Evolutionary conservation across 768 basidiomycete genomes (phyloP), one percentile per base, ranked within the genome.

Genomic region (Russula sp.): DNA sequence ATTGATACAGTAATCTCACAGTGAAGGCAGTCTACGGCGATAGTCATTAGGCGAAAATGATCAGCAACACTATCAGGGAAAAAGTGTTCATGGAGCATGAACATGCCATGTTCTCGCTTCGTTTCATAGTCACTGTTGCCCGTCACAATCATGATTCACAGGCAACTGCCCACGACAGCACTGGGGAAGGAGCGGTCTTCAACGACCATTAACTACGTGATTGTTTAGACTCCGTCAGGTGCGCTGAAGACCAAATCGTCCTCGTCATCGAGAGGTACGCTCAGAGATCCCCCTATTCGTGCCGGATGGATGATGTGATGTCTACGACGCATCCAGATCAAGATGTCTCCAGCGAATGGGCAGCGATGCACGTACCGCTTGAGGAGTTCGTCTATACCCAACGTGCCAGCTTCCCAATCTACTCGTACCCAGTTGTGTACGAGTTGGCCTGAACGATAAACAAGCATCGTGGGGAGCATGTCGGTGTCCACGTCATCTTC

Each of bases 401-500:
- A 80, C 39, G 75, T 70, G 13, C 84, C 85, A 0, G 87, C 88
- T 72, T 90, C 89, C 91, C 89, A 92, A 71, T 93, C 90, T 4
- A 92, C 89, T 31, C 91, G 79, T 9, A 93, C 87, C 91, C 91
- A 93, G 54, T 89, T 89, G 68, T 90, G 82, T n/a, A 91, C 83
- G n/a, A 93, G 82, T 64, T 90, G 84, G 18, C 91, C 89, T 61
- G 82, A 84, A 18, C 84, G 86, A 68, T 92, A 92, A 4, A 89
- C 87, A 13, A 91, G 79, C 70, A 91, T 72, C 1, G 89, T 91
- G 0, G 90, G 89, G 32, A 91, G 78, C 79, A 91, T 83, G 71
- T 91, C 89, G 4, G 85, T 80, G 68, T 91, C 89, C 47, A 91
- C 84, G 34, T 84, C 74, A 55, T 83, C 85, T 6, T 89, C 86